These are phyloP conservation scores for Stemphylium beticola DNA, from an alignment of 2,329 filamentous ascomycete genomes.

Conservation along the genomic window DNA sequence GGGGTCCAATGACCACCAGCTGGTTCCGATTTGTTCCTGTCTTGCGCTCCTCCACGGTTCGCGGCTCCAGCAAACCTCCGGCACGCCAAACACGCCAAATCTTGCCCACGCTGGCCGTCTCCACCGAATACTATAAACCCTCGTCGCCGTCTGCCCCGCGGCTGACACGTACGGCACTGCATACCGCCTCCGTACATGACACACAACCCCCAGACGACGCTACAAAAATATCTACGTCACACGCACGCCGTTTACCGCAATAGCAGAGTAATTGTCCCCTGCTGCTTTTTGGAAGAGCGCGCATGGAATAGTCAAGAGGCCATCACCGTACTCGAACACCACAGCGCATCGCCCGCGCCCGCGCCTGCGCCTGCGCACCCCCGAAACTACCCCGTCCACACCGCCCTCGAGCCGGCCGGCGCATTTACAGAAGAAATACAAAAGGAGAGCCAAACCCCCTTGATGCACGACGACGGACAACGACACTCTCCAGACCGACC, in stretches of 20 bases:
- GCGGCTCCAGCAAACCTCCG: conserved; percentile 23
- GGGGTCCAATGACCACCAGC: conserved; percentile 24
- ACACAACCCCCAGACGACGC: background rate
- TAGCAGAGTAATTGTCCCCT: background rate
- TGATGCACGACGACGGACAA: conserved; percentile 39
- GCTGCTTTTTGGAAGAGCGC: background rate
- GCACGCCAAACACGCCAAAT: conserved; percentile 17
- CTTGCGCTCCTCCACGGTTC: conserved; percentile 9
- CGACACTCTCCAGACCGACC: conserved; percentile 25
- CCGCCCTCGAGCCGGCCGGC: conserved; percentile 1
- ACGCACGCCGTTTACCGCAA: conserved; percentile 11
- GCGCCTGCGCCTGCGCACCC: no score
- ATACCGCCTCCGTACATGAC: background rate
- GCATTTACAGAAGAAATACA: conserved; percentile 1
- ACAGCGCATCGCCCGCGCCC: conserved; percentile 2
- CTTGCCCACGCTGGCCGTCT: conserved; percentile 14
- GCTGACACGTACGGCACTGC: conserved; percentile 6
- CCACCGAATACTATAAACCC: conserved; percentile 19
- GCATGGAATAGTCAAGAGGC: conserved; percentile 4
- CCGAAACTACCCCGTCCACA: conserved; percentile 8
- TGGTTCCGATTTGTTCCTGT: conserved; percentile 42
- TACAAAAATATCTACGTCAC: conserved; percentile 30
- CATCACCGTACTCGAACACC: background rate
- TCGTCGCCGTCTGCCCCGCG: conserved; percentile 15
- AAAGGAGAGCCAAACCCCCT: conserved; percentile 10